Evolutionary conservation across 345 rosid genomes (phyloP).

Genomic region (thale cress (Arabidopsis thaliana)): DNA sequence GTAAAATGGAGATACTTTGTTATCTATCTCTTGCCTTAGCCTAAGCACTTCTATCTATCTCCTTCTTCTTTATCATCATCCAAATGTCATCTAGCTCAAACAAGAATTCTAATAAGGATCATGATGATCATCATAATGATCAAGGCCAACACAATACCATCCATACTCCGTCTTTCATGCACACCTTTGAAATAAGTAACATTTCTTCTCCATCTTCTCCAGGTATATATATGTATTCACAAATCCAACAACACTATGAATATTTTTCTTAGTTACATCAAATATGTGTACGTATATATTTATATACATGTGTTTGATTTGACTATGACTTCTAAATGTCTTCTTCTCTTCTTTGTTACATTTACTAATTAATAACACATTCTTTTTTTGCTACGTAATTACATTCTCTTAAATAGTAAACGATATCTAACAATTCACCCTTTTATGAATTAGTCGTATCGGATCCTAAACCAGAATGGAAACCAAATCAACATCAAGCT

Average conservation of each 20-base stretch:
- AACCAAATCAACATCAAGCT: not conserved
- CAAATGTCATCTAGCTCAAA: not conserved
- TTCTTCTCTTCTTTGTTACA: not conserved
- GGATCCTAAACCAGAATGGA: not conserved
- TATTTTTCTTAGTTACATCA: not conserved
- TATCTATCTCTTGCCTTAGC: not conserved
- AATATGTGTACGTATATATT: too few species aligned
- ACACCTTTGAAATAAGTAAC: not conserved
- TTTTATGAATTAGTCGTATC: not conserved
- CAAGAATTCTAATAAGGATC: not conserved
- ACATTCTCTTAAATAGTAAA: too few species aligned
- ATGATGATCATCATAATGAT: not conserved
- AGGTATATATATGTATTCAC: not conserved
- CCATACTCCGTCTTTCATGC: not conserved
- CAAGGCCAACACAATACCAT: not conserved
- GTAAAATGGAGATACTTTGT: not conserved
- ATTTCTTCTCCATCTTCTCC: not conserved
- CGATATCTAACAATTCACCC: not conserved
- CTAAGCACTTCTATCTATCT: not conserved
- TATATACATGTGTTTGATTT: too few species aligned
- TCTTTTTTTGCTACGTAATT: too few species aligned
- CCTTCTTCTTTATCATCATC: not conserved
- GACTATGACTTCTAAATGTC: not conserved
- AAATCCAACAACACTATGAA: not conserved
- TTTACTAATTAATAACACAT: not conserved